Evolutionary conservation across 768 basidiomycete genomes (phyloP).

Genomic region (Suillus occidentalis): DNA sequence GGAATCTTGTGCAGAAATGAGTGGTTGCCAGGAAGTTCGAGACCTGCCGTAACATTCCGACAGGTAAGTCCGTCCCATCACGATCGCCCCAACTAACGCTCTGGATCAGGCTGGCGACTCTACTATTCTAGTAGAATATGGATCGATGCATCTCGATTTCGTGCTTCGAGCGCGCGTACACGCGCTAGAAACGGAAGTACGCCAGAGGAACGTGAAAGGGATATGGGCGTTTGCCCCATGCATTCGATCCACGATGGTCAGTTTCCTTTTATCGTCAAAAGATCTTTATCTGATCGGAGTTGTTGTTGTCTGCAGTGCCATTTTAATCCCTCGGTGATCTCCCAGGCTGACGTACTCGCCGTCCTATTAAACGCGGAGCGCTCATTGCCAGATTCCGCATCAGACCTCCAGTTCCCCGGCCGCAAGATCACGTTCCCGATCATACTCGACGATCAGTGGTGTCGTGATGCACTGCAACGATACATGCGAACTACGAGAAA

Average conservation of each 20-base stretch:
- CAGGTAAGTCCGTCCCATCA: conserved; percentile 40
- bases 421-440: conserved; percentile 62
- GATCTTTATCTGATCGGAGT: not conserved
- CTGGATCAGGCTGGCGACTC: conserved; percentile 56
- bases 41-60: conserved; percentile 46
- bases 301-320: conserved; percentile 45
- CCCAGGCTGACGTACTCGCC: conserved; percentile 44
- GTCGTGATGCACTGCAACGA: conserved; percentile 50
- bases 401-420: conserved; percentile 45
- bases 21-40: conserved; percentile 12
- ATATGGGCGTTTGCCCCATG: conserved; percentile 48
- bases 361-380: conserved; percentile 40
- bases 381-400: conserved; percentile 40
- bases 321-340: conserved; percentile 44
- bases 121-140: conserved; percentile 64
- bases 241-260: conserved; percentile 59
- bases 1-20: conserved; percentile 16
- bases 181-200: conserved; percentile 46
- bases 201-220: conserved; percentile 32
- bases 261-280: conserved; percentile 8
- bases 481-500: conserved; percentile 58
- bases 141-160: conserved; percentile 52
- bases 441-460: conserved; percentile 60
- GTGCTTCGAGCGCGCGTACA: conserved; percentile 57
- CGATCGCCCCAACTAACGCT: not conserved